phyloP scores from a whole-genome alignment of 768 basidiomycete species.

The Rhodotorula babjevae region DNA sequence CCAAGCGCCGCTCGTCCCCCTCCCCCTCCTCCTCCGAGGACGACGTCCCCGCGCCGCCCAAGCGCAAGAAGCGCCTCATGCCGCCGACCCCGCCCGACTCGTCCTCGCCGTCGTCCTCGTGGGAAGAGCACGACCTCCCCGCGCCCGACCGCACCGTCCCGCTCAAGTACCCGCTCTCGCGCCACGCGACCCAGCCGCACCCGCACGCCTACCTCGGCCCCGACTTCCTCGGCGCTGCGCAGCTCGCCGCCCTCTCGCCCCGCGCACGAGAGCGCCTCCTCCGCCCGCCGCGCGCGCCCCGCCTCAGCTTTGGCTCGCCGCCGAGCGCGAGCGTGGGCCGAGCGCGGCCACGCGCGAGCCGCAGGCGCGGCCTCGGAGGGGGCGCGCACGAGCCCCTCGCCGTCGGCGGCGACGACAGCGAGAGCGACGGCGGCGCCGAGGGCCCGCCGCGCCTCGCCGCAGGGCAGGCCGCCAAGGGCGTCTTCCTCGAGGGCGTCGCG shows the following conservation, averaged over 20 bases:
- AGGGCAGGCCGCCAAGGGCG: too few relatives aligned
- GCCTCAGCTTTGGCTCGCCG: background rate
- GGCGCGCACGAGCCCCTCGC: too few relatives aligned
- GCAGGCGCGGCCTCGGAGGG: too few relatives aligned
- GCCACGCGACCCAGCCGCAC: background rate
- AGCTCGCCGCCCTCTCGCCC: background rate
- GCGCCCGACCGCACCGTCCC: background rate
- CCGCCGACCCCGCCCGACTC: too few relatives aligned
- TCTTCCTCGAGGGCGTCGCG: background rate
- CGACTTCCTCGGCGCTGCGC: background rate
- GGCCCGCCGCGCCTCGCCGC: background rate
- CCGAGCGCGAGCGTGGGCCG: background rate
- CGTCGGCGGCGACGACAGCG: too few relatives aligned
- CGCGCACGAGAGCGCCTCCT: background rate
- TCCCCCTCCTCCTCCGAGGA: background rate
- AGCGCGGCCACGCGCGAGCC: background rate
- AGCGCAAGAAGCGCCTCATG: too few relatives aligned
- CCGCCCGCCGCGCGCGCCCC: background rate
- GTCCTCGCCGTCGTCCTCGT: background rate
- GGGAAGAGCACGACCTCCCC: background rate
- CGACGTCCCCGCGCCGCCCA: background rate
- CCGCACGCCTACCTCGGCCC: background rate
- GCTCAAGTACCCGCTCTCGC: background rate
- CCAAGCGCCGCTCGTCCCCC: background rate
- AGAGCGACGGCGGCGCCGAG: too few relatives aligned